A percentile compares a stretch with the other conserved stretches of the same genome.
These are phyloP conservation scores for Picea mariana DNA, from an alignment of 83 land plant genomes.

Conservation along the genomic window DNA sequence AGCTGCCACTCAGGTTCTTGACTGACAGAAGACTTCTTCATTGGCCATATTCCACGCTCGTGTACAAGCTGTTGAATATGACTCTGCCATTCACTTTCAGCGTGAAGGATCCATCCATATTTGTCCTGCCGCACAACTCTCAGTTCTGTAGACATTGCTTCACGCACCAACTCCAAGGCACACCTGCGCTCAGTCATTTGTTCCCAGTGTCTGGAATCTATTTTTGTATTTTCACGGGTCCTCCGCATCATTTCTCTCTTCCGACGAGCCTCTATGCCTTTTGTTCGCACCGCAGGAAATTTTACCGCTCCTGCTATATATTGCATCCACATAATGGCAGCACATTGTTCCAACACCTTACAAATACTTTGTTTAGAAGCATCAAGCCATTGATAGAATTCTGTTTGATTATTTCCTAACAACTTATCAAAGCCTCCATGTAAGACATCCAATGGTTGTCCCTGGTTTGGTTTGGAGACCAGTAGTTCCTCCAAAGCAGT, in stretches of 20 bases:
- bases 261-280: constrained; percentile 76
- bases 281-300: constrained; percentile 85
- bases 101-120: constrained; percentile 99
- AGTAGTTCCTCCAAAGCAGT: constrained; percentile 89
- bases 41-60: constrained; percentile 91
- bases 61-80: constrained; percentile 96
- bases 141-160: constrained; percentile 84
- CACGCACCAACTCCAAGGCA: constrained; percentile 88
- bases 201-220: constrained; percentile 74
- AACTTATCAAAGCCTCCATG: constrained; percentile 94
- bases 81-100: constrained; percentile 95
- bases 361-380: constrained; percentile 58
- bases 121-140: constrained; percentile 94
- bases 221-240: constrained; percentile 56
- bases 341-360: constrained; percentile 85
- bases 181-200: constrained; percentile 77
- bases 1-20: constrained; percentile 92
- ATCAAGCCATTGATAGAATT: constrained; percentile 82
- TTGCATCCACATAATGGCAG: constrained; percentile 86
- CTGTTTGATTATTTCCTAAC: constrained; percentile 46
- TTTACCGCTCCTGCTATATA: constrained; percentile 79
- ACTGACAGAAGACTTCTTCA: constrained; percentile 32
- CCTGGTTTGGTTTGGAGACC: constrained; percentile 81
- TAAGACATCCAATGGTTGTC: constrained; percentile 69
- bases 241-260: constrained; percentile 82